Percentiles rank a stretch among this genome's conserved stretches.
Conservation (phyloP, 306 rosid species). For the Prunus campanulata region DNA sequence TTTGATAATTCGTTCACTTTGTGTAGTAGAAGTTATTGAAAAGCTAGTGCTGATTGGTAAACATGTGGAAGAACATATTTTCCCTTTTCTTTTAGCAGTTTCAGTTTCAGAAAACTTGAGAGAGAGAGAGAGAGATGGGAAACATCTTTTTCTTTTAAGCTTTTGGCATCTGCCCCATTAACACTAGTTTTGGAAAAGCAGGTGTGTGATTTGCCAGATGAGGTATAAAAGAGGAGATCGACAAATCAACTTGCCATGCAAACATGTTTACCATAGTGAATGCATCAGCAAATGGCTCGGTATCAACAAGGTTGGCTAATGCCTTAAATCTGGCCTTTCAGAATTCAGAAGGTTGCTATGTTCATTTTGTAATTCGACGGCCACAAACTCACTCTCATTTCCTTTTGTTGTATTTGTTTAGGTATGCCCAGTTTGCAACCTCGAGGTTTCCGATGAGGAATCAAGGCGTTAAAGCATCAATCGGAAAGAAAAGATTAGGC, state of each 20-base stretch:
- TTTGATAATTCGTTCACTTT: neutral
- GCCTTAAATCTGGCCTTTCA: neutral
- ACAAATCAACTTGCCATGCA: conserved; percentile 87
- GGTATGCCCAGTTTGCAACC: conserved; percentile 94
- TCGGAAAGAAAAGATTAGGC: conserved; percentile 6
- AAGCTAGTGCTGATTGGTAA: neutral
- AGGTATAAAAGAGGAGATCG: conserved; percentile 78
- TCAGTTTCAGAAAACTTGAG: neutral
- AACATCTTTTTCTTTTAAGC: neutral
- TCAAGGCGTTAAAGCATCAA: conserved; percentile 33
- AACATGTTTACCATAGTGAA: conserved; percentile 72
- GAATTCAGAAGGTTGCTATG: neutral
- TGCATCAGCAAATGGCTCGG: conserved; percentile 93
- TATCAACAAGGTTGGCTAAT: conserved; percentile 71
- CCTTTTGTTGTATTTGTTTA: conserved; percentile 26
- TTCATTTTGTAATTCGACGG: neutral
- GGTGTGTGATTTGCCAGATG: conserved; percentile 95
- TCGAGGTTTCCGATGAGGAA: conserved; percentile 74
- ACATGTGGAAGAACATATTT: neutral
- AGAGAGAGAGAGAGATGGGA: neutral
- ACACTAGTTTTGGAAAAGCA: conserved; percentile 14
- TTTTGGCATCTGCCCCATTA: neutral
- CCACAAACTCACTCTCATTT: neutral
- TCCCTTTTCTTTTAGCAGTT: neutral
- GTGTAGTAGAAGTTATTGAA: neutral